phyloP scores from a whole-genome alignment of 225 moss, liverwort and hornwort genomes.

The Neckera pumila region DNA sequence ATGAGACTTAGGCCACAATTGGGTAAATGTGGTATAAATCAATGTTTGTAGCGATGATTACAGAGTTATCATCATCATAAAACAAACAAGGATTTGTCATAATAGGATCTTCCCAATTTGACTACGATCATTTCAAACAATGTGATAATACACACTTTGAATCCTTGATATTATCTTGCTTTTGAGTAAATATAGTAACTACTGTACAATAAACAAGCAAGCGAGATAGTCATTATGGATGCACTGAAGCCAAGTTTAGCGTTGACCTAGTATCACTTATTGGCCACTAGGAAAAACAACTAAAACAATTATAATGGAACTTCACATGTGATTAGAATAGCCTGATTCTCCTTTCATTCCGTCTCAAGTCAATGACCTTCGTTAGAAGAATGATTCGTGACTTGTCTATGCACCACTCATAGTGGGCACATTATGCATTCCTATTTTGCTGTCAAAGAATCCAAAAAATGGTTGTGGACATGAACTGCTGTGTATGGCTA shows the following conservation, averaged over 20 bases:
- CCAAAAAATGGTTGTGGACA: background rate
- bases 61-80: background rate
- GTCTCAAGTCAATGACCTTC: background rate
- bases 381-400: background rate
- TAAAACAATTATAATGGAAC: fast-evolving
- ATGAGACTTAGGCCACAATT: background rate
- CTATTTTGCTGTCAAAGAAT: background rate
- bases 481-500: background rate
- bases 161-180: background rate
- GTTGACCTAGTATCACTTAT: background rate
- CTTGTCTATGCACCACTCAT: background rate
- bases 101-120: background rate
- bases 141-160: background rate
- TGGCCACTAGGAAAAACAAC: background rate
- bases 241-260: background rate
- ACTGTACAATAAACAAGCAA: background rate
- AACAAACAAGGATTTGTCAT: background rate
- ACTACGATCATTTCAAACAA: background rate
- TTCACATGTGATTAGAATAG: background rate
- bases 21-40: background rate
- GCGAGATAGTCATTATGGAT: background rate
- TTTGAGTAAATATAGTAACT: background rate
- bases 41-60: no score
- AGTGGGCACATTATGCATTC: no score
- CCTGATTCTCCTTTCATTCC: background rate